phyloP scores from a whole-genome alignment of 768 basidiomycete genomes.

The Amanita molliuscula region DNA sequence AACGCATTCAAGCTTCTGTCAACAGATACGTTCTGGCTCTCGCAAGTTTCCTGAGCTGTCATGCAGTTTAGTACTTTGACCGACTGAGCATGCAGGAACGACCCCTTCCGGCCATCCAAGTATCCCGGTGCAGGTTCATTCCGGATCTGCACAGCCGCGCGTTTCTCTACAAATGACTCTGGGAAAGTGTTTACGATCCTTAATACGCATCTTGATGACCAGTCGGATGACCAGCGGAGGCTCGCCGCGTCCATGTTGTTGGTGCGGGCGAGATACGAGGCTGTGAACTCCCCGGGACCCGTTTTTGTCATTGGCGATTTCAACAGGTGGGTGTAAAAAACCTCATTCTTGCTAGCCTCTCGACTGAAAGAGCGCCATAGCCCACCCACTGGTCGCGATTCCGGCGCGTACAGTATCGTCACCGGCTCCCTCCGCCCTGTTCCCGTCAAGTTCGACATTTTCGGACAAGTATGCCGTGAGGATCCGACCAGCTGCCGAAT shows the following conservation, averaged over 20 bases:
- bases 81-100: slow-evolving; percentile 19
- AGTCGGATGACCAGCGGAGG: slow-evolving; percentile 39
- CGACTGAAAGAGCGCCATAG: slow-evolving; percentile 13
- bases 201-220: slow-evolving; percentile 47
- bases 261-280: slow-evolving; percentile 38
- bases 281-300: slow-evolving; percentile 24
- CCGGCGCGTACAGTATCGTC: slow-evolving; percentile 40
- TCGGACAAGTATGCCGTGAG: slow-evolving; percentile 28
- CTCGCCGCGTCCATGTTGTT: slow-evolving; percentile 43
- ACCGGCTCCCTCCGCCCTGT: slow-evolving; percentile 31
- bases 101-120: slow-evolving; percentile 36
- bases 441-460: slow-evolving; percentile 31
- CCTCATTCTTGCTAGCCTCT: background rate
- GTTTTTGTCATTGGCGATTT: slow-evolving; percentile 47
- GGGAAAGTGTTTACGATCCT: slow-evolving; percentile 27
- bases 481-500: slow-evolving; percentile 16
- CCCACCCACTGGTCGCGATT: slow-evolving; percentile 29
- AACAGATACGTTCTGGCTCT: slow-evolving; percentile 47
- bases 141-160: slow-evolving; percentile 37
- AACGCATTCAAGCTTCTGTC: slow-evolving; percentile 24
- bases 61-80: background rate
- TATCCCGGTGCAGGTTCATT: slow-evolving; percentile 41
- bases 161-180: slow-evolving; percentile 19
- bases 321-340: slow-evolving; percentile 23
- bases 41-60: slow-evolving; percentile 21